Evolutionary conservation across 2,329 filamentous ascomycete genomes (phyloP), one percentile per base, ranked within the genome.

Genomic region (Alternaria ventricosa): DNA sequence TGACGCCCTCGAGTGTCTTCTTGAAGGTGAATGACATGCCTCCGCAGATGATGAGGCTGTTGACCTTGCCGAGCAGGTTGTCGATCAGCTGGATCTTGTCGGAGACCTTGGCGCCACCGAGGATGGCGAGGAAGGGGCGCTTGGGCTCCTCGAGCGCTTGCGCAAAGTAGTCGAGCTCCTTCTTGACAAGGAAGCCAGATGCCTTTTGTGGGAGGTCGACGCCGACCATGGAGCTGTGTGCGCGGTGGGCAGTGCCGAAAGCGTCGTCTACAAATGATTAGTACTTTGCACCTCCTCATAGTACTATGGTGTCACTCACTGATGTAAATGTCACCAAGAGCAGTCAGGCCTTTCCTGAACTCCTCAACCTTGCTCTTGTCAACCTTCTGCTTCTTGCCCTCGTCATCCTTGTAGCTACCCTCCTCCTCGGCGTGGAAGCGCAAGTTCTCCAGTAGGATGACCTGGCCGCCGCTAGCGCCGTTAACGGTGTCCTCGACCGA

Each of bases 11-110:
- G 61, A 98, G 88, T n/a, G 93, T 95, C 89, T 99, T 99, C 89
- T 98, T 98, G 89, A 99, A 99, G 75, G 96, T 99, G 86, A 98
- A 99, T 68, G 96, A 94, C 96, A 99, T 99, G 76, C 89, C 96
- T 80, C 96, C 96, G 82, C 95, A 97, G 84, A 99, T 91, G 83
- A 99, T 92, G 71, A 99, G 88, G 82, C 91, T 96, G 88, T 99
- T 89, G 82, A 99, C 94, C 89, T 99, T 98, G 84, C 94, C 92
- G 73, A 99, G 91, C 71, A 99, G 87, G 88, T 99, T 99, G 86
- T 99, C 94, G 80, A 99, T 98, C 75, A 99, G 88, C 87, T 97
- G 93, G 82, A 99, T 99, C 91, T 99, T 99, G 88, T 99, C 96
- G 47, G 93, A 96, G 73, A 99, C 94, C 89, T 99, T 99, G 81